Conservation (phyloP, 2,329 filamentous ascomycete species). For the Fusarium algeriense region DNA sequence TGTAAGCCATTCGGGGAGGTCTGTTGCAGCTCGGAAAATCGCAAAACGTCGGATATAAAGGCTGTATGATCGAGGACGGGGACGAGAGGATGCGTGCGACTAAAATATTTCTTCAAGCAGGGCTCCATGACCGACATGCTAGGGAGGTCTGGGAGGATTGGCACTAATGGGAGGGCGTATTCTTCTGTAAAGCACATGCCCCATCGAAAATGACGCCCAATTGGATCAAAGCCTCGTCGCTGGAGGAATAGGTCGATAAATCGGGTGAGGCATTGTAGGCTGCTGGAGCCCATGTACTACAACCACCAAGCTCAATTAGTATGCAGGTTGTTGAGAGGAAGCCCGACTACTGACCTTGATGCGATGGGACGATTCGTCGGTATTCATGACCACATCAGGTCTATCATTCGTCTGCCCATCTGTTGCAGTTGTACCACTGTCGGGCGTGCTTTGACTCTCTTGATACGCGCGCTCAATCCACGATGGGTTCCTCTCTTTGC, state of each 20-base stretch:
- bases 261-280: conserved; percentile 34
- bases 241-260: conserved; percentile 39
- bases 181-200: conserved; percentile 42
- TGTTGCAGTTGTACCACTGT: conserved; percentile 1
- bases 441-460: conserved; percentile 25
- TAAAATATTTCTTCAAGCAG: conserved; percentile 36
- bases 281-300: conserved; percentile 42
- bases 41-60: conserved; percentile 32
- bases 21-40: conserved; percentile 35
- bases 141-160: conserved; percentile 30
- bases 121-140: conserved; percentile 37
- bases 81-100: conserved; percentile 36
- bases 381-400: conserved; percentile 40
- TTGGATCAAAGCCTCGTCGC: conserved; percentile 32
- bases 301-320: neutral
- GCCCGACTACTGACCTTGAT: conserved; percentile 28
- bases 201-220: conserved; percentile 39
- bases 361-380: conserved; percentile 40
- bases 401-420: conserved; percentile 33
- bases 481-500: conserved; percentile 27
- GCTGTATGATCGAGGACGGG: conserved; percentile 32
- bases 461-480: conserved; percentile 43
- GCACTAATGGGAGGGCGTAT: conserved; percentile 26
- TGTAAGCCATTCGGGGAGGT: conserved; percentile 21
- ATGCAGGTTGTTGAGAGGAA: neutral